phyloP scores from a whole-genome alignment of 129 eudicot genomes.

The Silybum marianum region DNA sequence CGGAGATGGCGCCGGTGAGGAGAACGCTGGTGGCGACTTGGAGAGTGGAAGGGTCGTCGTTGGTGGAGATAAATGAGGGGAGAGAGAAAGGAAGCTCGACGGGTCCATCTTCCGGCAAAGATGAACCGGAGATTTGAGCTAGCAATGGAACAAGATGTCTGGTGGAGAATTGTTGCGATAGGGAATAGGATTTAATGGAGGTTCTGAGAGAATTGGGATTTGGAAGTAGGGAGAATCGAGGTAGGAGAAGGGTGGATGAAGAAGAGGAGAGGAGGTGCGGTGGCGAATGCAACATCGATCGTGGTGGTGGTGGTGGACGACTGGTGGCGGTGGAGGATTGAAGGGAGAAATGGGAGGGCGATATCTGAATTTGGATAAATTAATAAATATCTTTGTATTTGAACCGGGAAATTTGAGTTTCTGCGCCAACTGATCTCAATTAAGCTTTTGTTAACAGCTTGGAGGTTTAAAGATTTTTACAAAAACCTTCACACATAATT shows the following conservation, averaged over 20 bases:
- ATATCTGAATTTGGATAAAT: slow-evolving; percentile 29
- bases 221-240: slow-evolving; percentile 33
- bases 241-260: slow-evolving; percentile 26
- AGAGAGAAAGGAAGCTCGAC: slow-evolving; percentile 59
- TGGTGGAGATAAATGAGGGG: slow-evolving; percentile 61
- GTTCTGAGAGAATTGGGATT: slow-evolving; percentile 30
- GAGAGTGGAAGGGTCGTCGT: slow-evolving; percentile 70
- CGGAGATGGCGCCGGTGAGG: slow-evolving; percentile 91
- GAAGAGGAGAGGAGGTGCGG: slow-evolving; percentile 22
- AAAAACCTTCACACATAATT: too few relatives aligned
- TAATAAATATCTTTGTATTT: not conserved
- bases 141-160: slow-evolving; percentile 35
- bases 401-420: not conserved
- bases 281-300: slow-evolving; percentile 35
- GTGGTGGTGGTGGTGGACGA: slow-evolving; percentile 12
- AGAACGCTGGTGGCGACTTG: slow-evolving; percentile 87
- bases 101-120: slow-evolving; percentile 66
- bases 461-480: too few relatives aligned
- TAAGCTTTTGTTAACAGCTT: too few relatives aligned
- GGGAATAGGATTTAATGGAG: slow-evolving; percentile 22
- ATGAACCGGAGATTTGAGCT: slow-evolving; percentile 49
- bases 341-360: slow-evolving; percentile 8
- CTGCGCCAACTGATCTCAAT: too few relatives aligned
- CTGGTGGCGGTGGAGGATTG: slow-evolving; percentile 20
- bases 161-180: slow-evolving; percentile 25